phyloP scores from a whole-genome alignment of 257 asterid genomes.

The Lantana camara region DNA sequence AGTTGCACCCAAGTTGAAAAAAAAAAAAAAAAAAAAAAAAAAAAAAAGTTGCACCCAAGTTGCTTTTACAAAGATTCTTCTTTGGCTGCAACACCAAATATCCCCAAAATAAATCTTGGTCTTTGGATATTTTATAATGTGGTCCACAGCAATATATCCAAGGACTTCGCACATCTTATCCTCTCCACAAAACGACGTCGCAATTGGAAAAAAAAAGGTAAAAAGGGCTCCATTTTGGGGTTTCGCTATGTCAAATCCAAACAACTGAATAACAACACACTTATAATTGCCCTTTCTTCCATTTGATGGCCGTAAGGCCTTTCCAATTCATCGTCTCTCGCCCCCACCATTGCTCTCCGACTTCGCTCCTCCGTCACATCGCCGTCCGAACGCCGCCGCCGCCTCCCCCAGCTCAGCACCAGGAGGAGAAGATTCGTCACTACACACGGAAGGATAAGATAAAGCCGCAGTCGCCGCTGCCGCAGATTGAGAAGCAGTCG shows the following conservation, averaged over 20 bases:
- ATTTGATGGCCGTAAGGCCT: conserved; percentile 89
- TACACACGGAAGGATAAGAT: conserved; percentile 17
- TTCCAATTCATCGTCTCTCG: conserved; percentile 52
- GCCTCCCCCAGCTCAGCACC: conserved; percentile 27
- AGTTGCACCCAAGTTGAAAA: too few species aligned
- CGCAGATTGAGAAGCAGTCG: conserved; percentile 24
- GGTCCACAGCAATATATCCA: conserved; percentile 4
- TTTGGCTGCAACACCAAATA: too few species aligned
- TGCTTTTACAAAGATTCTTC: too few species aligned
- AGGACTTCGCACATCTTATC: conserved; percentile 21
- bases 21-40: too few species aligned
- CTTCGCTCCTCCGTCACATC: conserved; percentile 40
- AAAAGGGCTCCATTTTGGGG: conserved; percentile 30
- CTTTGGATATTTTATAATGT: not conserved
- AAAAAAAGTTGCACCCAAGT: too few species aligned
- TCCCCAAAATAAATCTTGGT: not conserved
- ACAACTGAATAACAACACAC: conserved; percentile 15
- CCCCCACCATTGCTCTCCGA: conserved; percentile 39
- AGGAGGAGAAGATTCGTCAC: conserved; percentile 11
- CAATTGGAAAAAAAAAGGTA: not conserved
- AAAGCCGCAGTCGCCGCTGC: conserved; percentile 25
- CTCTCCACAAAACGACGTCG: conserved; percentile 30
- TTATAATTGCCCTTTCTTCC: conserved; percentile 39
- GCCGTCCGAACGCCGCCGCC: conserved; percentile 41
- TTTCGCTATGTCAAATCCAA: conserved; percentile 12